Base-by-base conservation (phyloP, 208 protist species). In the Acanthamoeba lenticulata region DNA sequence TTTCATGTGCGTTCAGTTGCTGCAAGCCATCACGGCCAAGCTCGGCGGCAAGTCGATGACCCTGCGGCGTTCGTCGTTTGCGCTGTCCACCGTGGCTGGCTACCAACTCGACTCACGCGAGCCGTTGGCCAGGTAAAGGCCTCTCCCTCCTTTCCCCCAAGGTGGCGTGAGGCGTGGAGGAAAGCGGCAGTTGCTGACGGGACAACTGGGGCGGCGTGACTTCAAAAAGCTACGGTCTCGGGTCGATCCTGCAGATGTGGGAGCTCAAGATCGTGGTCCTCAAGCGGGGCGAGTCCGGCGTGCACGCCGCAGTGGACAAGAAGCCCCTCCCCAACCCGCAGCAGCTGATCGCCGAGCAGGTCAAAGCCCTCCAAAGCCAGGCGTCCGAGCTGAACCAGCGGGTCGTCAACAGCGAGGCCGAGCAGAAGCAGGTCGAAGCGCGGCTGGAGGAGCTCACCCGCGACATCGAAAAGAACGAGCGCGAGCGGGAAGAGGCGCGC, bases 291-390 rank as follows among this genome's bases (percentile, higher is more conserved):
- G 3, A n/a, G 17, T 79, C 67, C 4, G 32, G 36, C 19, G 36
- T 79, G 1, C 67, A 65, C 57, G 57, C 57, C 6, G 6, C n/a
- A 0, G 57, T 45, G 36, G 67, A 79, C 67, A 79, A 79, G 67
- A 79, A 45, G 67, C 67, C 67, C 11, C 67, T 79, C 34, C 67
- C 67, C 67, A 79, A 79, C 21, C 67, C 67, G 21, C 67, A 79
- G 67, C 67, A 47, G 36, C 67, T 79, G 36, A 79, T 79, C 36
- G 38, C 44, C 67, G 67, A 79, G 67, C 67, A 79, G 38, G 67
- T 79, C 38, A 79, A 79, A 36, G 7, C 34, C 36, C 38, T 79
- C 13, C 67, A 79, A 36, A 79, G 36, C 38, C 67, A 79, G 38
- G 24, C 67, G 21, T n/a, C 17, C 32, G 67, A 79, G 27, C 32